Conservation (phyloP, 306 rosid species). For the Prunus dulcis region DNA sequence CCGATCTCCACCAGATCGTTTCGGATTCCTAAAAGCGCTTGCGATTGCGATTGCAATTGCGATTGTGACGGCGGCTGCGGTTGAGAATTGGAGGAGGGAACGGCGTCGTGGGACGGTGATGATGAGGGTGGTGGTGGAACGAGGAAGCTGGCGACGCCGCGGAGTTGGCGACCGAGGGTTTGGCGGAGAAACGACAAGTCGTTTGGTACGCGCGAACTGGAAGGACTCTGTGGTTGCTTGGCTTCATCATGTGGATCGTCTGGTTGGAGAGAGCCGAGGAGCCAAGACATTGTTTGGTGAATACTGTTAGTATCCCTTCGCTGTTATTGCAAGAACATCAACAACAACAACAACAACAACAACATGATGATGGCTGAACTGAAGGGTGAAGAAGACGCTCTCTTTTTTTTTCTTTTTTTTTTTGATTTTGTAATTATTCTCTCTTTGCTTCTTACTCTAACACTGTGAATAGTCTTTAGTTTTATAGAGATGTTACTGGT, state of each 20-base stretch:
- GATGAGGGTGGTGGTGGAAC: slow-evolving; percentile 71
- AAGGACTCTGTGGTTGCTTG: slow-evolving; percentile 18
- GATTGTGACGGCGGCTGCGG: slow-evolving; percentile 33
- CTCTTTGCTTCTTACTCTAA: background rate
- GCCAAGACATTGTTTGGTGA: slow-evolving; percentile 67
- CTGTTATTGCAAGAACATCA: background rate
- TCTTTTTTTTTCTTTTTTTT: background rate
- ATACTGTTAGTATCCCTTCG: background rate
- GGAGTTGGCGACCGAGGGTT: slow-evolving; percentile 54
- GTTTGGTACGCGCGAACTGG: slow-evolving; percentile 41
- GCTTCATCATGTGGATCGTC: slow-evolving; percentile 32
- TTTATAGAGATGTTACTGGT: too few species aligned
- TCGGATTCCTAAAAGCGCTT: slow-evolving; percentile 58
- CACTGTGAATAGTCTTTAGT: background rate
- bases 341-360: background rate
- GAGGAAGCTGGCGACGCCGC: slow-evolving; percentile 81
- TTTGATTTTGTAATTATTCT: background rate
- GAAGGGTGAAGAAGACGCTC: slow-evolving; percentile 1
- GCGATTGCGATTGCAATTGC: slow-evolving; percentile 29
- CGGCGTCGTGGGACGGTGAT: slow-evolving; percentile 54
- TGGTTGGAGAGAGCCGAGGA: slow-evolving; percentile 53
- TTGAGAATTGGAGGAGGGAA: slow-evolving; percentile 67
- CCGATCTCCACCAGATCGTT: slow-evolving; percentile 91
- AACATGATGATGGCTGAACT: background rate
- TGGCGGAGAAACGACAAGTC: slow-evolving; percentile 51